phyloP scores from a whole-genome alignment of 108 stramenopile species.

The Chaetoceros tenuissimus region DNA sequence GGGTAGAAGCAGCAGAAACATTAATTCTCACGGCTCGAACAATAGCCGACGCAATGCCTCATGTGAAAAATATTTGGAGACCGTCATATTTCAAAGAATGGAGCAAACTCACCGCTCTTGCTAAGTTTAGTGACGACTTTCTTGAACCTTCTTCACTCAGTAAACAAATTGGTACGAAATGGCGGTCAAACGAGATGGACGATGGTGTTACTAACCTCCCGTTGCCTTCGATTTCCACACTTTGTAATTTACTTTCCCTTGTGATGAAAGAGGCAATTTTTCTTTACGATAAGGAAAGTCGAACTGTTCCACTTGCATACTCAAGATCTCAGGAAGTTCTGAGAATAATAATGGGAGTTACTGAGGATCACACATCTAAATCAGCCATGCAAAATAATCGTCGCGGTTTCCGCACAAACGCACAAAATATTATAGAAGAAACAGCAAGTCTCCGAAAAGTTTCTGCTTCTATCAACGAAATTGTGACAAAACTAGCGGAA shows the following conservation, averaged over 20 bases:
- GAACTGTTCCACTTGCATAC: conserved; percentile 57
- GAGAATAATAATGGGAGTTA: conserved; percentile 38
- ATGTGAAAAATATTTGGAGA: conserved; percentile 58
- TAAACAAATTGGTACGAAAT: conserved; percentile 3
- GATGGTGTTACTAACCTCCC: conserved; percentile 15
- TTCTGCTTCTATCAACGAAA: conserved; percentile 32
- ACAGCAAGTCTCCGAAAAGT: conserved; percentile 33
- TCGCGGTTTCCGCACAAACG: not conserved
- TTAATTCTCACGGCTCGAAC: conserved; percentile 61
- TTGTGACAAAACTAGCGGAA: conserved; percentile 42
- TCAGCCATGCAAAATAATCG: not conserved
- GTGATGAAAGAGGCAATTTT: conserved; percentile 44
- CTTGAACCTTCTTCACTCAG: conserved; percentile 32
- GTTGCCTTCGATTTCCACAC: conserved; percentile 31
- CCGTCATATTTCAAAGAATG: conserved; percentile 53
- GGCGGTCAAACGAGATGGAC: conserved; percentile 1
- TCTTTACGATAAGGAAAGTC: conserved; percentile 48
- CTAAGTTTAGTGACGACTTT: conserved; percentile 56
- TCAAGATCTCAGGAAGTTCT: conserved; percentile 56
- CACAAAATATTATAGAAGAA: conserved; percentile 25
- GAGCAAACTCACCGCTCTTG: conserved; percentile 60
- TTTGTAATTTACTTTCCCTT: conserved; percentile 41
- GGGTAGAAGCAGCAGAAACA: conserved; percentile 78
- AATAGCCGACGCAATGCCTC: conserved; percentile 55
- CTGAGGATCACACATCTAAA: conserved; percentile 20